Conservation (phyloP, 2,329 filamentous ascomycete genomes). For the Neopestalotiopsis clavispora region DNA sequence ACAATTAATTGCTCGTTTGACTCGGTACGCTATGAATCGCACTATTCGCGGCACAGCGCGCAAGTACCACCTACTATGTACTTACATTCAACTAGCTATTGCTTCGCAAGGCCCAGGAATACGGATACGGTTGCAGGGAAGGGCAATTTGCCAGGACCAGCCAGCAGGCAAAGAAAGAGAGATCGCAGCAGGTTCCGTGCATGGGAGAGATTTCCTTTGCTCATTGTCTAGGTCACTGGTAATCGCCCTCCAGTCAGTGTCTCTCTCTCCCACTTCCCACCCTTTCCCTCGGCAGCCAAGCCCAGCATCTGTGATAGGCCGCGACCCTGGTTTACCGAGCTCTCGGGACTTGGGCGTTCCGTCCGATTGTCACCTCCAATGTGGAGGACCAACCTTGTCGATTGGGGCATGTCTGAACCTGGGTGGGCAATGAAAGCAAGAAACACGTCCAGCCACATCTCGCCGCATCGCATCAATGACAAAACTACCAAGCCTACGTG, state of each 20-base stretch:
- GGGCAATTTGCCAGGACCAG: background rate
- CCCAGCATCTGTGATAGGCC: constrained; percentile 10
- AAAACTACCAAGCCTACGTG: too few relatives aligned
- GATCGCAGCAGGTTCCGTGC: background rate
- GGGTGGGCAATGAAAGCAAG: too few relatives aligned
- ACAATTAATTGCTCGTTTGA: background rate
- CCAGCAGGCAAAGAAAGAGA: background rate
- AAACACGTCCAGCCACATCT: too few relatives aligned
- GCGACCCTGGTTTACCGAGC: constrained; percentile 8
- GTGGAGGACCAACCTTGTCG: background rate
- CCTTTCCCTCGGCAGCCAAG: background rate
- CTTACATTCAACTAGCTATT: background rate
- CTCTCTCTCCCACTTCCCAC: background rate
- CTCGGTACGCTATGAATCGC: background rate
- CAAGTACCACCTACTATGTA: background rate
- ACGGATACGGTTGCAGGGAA: background rate
- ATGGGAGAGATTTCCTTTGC: background rate
- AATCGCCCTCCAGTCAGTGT: too few relatives aligned
- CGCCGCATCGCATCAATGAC: too few relatives aligned
- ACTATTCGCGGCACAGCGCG: background rate
- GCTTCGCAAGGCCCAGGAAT: background rate
- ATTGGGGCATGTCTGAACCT: background rate
- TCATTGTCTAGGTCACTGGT: background rate
- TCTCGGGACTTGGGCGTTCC: constrained; percentile 16
- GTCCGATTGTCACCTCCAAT: constrained; percentile 2